Conservation (phyloP, 768 basidiomycete genomes). For the Kockovaella imperatae region DNA sequence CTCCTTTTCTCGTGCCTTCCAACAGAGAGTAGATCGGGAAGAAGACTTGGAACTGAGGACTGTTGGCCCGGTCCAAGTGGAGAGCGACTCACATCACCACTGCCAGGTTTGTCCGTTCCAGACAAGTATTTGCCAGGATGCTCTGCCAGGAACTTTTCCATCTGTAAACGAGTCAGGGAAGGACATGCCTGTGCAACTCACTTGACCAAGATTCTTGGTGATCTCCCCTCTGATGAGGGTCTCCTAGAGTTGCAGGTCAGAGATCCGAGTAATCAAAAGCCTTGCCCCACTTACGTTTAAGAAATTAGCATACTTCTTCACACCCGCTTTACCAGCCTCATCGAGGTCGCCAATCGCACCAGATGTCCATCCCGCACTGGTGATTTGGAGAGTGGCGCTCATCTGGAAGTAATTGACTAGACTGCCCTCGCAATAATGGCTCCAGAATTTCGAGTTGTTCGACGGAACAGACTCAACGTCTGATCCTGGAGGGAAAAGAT, state of each 20-base stretch:
- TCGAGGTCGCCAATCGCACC: constrained; percentile 4
- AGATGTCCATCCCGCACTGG: not conserved
- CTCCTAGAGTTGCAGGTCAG: too few species aligned
- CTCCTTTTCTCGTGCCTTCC: constrained; percentile 16
- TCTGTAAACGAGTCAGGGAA: constrained; percentile 18
- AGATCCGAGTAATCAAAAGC: too few species aligned
- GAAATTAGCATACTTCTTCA: not conserved
- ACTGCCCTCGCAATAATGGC: constrained; percentile 35
- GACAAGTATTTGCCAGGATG: constrained; percentile 28
- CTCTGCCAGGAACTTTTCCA: constrained; percentile 31
- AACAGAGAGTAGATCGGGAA: constrained; percentile 34
- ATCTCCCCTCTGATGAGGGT: too few species aligned
- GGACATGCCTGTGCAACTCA: too few species aligned
- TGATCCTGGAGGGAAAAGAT: not conserved
- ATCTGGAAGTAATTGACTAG: constrained; percentile 36
- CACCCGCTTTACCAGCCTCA: constrained; percentile 3
- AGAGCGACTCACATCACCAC: constrained; percentile 31
- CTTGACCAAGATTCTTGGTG: too few species aligned
- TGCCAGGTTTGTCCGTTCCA: constrained; percentile 26
- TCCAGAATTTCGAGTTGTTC: constrained; percentile 27
- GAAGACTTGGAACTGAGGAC: constrained; percentile 10
- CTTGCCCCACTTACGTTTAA: not conserved
- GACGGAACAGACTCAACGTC: constrained; percentile 13
- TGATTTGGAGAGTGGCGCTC: constrained; percentile 10
- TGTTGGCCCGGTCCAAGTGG: not conserved